Evolutionary conservation across 1,284 basidiomycete genomes (phyloP).

Genomic region (Microbotryomycetes sp.): DNA sequence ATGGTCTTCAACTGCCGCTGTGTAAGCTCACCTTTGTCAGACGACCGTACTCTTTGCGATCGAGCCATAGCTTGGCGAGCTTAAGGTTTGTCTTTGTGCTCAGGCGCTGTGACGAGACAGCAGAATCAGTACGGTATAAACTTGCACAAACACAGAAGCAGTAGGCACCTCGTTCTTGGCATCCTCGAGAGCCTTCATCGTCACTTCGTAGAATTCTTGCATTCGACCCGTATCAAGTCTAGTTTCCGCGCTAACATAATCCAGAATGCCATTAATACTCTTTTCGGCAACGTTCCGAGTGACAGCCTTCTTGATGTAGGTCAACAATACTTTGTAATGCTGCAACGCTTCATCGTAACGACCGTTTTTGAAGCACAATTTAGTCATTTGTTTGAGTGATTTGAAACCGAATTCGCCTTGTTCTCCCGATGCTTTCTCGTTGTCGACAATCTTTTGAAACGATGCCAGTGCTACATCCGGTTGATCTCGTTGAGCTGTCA

Average conservation of each 20-base stretch:
- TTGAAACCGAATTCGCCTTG: constrained; percentile 81
- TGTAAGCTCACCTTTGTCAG: constrained; percentile 60
- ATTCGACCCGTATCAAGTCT: constrained; percentile 80
- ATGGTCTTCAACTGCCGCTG: neutral
- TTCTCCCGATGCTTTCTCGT: constrained; percentile 18
- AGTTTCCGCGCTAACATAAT: constrained; percentile 82
- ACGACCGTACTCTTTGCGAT: constrained; percentile 82
- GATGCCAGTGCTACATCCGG: constrained; percentile 24
- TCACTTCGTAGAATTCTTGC: constrained; percentile 91
- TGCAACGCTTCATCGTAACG: constrained; percentile 75
- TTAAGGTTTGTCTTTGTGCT: constrained; percentile 95
- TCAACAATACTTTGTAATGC: constrained; percentile 76
- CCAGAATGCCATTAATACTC: constrained; percentile 95
- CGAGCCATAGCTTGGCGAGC: constrained; percentile 93
- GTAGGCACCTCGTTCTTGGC: constrained; percentile 83
- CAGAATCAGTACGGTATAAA: neutral
- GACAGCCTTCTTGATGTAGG: constrained; percentile 87
- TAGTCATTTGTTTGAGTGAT: constrained; percentile 94
- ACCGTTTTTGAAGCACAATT: constrained; percentile 75
- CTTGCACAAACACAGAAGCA: neutral
- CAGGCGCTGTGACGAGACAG: constrained; percentile 57
- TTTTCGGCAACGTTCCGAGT: constrained; percentile 78
- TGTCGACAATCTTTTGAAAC: constrained; percentile 29
- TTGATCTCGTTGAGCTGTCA: constrained; percentile 14
- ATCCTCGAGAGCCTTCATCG: constrained; percentile 80